Percentiles rank a stretch among this genome's conserved stretches.
phyloP scores from a whole-genome alignment of 352 stramenopile species.

The Thalassiosira mediterranea region DNA sequence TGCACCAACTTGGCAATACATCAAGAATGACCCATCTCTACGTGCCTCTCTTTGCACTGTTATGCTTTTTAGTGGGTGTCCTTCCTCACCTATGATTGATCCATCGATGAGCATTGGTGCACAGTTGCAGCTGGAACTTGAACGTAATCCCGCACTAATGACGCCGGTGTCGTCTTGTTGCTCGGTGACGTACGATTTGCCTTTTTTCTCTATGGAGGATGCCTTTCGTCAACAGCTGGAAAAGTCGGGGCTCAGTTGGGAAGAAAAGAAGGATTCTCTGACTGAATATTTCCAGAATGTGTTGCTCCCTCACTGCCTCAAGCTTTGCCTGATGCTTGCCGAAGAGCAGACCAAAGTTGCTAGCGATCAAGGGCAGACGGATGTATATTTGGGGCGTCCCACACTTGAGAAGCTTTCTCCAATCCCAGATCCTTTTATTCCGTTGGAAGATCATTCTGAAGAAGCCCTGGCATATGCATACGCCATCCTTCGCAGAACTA shows the following conservation, averaged over 20 bases:
- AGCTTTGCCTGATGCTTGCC: conserved; percentile 67
- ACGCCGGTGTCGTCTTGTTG: conserved; percentile 28
- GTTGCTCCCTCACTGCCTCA: conserved; percentile 80
- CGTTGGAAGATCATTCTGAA: conserved; percentile 71
- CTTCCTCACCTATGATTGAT: conserved; percentile 35
- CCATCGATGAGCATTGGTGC: conserved; percentile 43
- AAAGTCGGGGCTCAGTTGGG: conserved; percentile 40
- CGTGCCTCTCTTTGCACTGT: conserved; percentile 63
- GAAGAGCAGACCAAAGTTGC: conserved; percentile 51
- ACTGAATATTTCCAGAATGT: conserved; percentile 67
- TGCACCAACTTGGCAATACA: conserved; percentile 44
- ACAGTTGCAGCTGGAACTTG: conserved; percentile 46
- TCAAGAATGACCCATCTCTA: conserved; percentile 59
- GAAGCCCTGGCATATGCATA: conserved; percentile 69
- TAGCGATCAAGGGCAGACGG: conserved; percentile 45
- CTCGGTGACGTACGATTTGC: conserved; percentile 22
- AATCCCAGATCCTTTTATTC: conserved; percentile 79
- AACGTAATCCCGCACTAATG: conserved; percentile 30
- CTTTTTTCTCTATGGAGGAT: conserved; percentile 59
- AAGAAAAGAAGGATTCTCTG: conserved; percentile 45
- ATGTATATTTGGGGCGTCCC: conserved; percentile 51
- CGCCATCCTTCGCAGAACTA: conserved; percentile 71
- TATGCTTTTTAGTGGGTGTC: conserved; percentile 69
- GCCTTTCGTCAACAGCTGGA: conserved; percentile 33
- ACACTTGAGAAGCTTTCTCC: conserved; percentile 46